A percentile compares a stretch with the other conserved stretches of the same genome.
Evolutionary conservation across 2,329 filamentous ascomycete species (phyloP).

Genomic region (Colletotrichum incanum): DNA sequence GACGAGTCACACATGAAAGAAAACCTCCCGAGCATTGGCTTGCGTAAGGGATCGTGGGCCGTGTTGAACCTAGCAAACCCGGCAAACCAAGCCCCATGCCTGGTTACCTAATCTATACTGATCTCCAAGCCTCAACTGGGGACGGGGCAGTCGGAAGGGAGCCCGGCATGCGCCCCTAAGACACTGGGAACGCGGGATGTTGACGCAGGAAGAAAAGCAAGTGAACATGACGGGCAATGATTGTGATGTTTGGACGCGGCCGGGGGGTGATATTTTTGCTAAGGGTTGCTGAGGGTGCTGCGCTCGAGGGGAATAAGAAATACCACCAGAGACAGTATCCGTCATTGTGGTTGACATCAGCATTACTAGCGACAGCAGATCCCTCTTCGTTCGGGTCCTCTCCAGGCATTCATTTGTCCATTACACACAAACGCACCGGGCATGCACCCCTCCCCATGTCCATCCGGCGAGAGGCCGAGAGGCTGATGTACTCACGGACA

Average conservation of each 20-base stretch:
- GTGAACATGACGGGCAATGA: slow-evolving; percentile 1
- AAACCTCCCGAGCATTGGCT: background rate
- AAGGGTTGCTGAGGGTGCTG: background rate
- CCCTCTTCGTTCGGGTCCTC: background rate
- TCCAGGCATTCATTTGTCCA: background rate
- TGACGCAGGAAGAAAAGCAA: slow-evolving; percentile 16
- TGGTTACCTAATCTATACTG: slow-evolving; percentile 31
- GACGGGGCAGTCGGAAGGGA: slow-evolving; percentile 30
- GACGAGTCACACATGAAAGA: background rate
- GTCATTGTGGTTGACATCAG: slow-evolving; percentile 8
- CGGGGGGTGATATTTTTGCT: background rate
- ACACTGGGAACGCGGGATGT: slow-evolving; percentile 10
- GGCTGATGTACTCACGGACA: slow-evolving; percentile 8
- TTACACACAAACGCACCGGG: background rate
- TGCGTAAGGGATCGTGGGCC: background rate
- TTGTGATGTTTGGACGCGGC: background rate
- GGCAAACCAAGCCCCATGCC: background rate
- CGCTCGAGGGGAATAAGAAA: background rate
- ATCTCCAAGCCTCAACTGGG: slow-evolving; percentile 31
- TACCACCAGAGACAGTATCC: background rate
- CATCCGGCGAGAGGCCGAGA: background rate
- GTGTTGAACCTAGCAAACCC: background rate
- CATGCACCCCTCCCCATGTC: slow-evolving; percentile 18
- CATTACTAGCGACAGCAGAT: background rate
- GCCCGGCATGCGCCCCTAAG: slow-evolving; percentile 9